These are phyloP conservation scores for Lithospermum erythrorhizon DNA, from an alignment of 257 asterid genomes.

Conservation along the genomic window DNA sequence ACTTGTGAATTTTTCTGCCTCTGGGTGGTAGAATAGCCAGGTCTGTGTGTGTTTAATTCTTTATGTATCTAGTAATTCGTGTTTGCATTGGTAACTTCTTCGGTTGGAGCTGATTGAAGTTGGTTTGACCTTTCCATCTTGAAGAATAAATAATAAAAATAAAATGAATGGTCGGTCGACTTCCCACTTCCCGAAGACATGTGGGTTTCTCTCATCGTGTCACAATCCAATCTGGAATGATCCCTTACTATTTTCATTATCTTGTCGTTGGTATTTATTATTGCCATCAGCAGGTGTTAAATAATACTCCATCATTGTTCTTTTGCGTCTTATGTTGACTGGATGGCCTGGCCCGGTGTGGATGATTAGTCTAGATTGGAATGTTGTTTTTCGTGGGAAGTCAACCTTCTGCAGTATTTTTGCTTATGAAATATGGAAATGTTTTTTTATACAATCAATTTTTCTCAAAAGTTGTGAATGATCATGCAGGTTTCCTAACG, in stretches of 20 bases:
- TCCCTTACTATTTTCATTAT: background rate
- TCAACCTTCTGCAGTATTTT: background rate
- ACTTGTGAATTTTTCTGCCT: background rate
- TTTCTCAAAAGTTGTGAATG: background rate
- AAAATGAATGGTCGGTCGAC: background rate
- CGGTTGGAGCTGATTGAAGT: too few relatives aligned
- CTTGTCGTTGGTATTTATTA: background rate
- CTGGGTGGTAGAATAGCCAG: background rate
- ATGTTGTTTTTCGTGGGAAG: too few relatives aligned
- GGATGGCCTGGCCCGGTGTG: too few relatives aligned
- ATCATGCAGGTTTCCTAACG: conserved; percentile 63
- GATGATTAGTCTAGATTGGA: too few relatives aligned
- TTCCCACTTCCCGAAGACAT: background rate
- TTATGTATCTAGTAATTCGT: background rate
- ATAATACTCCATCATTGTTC: too few relatives aligned
- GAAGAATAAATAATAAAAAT: background rate
- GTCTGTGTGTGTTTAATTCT: background rate
- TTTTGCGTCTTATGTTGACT: too few relatives aligned
- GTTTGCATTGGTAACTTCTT: too few relatives aligned
- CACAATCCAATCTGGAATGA: background rate
- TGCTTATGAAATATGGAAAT: background rate
- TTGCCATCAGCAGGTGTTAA: background rate
- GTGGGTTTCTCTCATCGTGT: background rate
- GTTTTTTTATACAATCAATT: background rate
- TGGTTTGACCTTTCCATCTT: too few relatives aligned